phyloP scores from a whole-genome alignment of 345 rosid genomes.

The Linum lewisii region DNA sequence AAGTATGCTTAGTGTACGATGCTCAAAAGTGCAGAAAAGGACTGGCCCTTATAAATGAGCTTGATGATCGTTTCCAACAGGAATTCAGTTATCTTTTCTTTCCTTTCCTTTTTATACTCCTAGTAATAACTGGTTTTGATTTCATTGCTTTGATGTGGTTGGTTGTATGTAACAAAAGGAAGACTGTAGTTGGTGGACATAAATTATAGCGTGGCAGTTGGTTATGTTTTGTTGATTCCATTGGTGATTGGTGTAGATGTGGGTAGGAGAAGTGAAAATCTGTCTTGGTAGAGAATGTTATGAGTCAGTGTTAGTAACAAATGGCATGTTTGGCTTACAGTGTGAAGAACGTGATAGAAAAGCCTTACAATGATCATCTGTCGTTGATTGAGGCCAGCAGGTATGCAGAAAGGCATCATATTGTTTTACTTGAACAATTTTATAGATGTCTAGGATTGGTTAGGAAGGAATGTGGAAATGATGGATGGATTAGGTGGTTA shows the following conservation, averaged over 20 bases:
- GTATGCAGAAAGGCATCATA: constrained; percentile 21
- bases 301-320: neutral
- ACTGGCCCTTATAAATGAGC: no score
- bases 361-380: constrained; percentile 72
- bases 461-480: neutral
- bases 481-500: no score
- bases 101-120: neutral
- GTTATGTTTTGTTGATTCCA: neutral
- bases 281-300: neutral
- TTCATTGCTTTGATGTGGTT: neutral
- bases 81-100: neutral
- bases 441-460: no score
- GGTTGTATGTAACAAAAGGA: neutral
- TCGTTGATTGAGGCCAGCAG: constrained; percentile 83
- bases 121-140: neutral
- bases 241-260: neutral
- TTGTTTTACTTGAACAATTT: constrained; percentile 2
- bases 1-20: no score
- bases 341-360: constrained; percentile 74
- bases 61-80: neutral
- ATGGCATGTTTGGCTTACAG: constrained; percentile 25
- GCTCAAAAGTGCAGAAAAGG: no score
- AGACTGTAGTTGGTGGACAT: neutral
- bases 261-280: neutral
- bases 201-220: neutral